Conservation (phyloP, 345 rosid species). For the Eucalyptus urophylla region DNA sequence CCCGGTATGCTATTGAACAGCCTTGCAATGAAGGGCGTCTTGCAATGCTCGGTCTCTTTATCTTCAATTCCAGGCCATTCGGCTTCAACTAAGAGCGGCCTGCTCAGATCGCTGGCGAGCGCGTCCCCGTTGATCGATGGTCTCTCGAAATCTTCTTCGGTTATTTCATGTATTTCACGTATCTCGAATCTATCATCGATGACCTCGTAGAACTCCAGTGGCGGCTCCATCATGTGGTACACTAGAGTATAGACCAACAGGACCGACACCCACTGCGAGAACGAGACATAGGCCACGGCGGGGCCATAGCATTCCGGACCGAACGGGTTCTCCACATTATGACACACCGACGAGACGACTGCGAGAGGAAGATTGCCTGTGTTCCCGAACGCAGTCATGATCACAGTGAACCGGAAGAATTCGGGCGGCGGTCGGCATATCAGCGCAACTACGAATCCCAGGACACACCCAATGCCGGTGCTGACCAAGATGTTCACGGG, state of each 20-base stretch:
- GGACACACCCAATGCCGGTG: conserved; percentile 44
- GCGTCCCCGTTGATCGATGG: not conserved
- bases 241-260: conserved; percentile 88
- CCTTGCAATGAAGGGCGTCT: conserved; percentile 75
- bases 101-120: conserved; percentile 27
- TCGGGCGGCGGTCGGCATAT: conserved; percentile 77
- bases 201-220: conserved; percentile 69
- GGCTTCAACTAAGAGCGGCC: conserved; percentile 75
- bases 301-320: conserved; percentile 53
- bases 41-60: conserved; percentile 72
- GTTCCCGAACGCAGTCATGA: conserved; percentile 95
- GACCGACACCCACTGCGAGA: conserved; percentile 87
- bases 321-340: conserved; percentile 44
- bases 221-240: conserved; percentile 98
- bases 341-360: conserved; percentile 77
- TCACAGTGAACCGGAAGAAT: conserved; percentile 61
- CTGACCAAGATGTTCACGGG: conserved; percentile 80
- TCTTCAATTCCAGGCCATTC: conserved; percentile 98
- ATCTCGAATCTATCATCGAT: conserved; percentile 53
- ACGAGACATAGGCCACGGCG: conserved; percentile 86
- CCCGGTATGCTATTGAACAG: conserved; percentile 42
- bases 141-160: not conserved
- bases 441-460: conserved; percentile 56
- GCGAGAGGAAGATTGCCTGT: conserved; percentile 78
- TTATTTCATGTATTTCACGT: conserved; percentile 39